These are phyloP conservation scores for Helianthus tuberosus DNA, from an alignment of 129 eudicot species.

Conservation along the genomic window DNA sequence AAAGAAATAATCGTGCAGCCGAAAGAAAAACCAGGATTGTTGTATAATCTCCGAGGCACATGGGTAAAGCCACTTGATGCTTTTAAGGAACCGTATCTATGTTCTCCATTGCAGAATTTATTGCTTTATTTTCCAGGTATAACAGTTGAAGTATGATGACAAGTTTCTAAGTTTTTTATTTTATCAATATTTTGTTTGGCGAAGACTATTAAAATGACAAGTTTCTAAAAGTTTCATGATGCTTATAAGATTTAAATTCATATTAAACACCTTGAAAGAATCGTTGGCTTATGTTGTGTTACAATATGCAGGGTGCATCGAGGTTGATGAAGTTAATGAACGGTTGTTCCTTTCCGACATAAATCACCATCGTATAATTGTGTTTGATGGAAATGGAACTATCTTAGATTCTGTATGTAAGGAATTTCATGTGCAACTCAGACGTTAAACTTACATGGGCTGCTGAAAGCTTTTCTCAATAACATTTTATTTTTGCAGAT, in stretches of 20 bases:
- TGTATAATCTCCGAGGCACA: slow-evolving; percentile 52
- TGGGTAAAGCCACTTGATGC: slow-evolving; percentile 79
- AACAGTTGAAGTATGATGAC: slow-evolving; percentile 13
- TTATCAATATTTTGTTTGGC: background rate
- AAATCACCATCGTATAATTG: slow-evolving; percentile 88
- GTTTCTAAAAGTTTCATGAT: background rate
- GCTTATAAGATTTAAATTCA: background rate
- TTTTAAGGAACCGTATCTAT: slow-evolving; percentile 60
- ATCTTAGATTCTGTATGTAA: slow-evolving; percentile 84
- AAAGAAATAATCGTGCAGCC: slow-evolving; percentile 44
- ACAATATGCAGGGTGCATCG: slow-evolving; percentile 75
- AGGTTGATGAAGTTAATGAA: slow-evolving; percentile 63
- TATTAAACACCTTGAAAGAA: background rate
- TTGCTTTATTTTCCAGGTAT: slow-evolving; percentile 86
- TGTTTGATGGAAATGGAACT: slow-evolving; percentile 61
- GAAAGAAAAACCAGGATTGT: slow-evolving; percentile 39
- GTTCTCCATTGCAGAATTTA: slow-evolving; percentile 62
- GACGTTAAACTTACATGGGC: slow-evolving; percentile 4
- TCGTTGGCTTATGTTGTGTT: slow-evolving; percentile 11
- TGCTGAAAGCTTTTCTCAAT: slow-evolving; percentile 21
- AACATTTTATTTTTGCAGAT: slow-evolving; percentile 58
- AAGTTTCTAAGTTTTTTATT: too few relatives aligned
- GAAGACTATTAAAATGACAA: background rate
- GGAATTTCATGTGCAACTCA: slow-evolving; percentile 16
- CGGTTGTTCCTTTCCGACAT: slow-evolving; percentile 83